phyloP scores from a whole-genome alignment of 2,329 filamentous ascomycete species.

The Trichoderma koningii region DNA sequence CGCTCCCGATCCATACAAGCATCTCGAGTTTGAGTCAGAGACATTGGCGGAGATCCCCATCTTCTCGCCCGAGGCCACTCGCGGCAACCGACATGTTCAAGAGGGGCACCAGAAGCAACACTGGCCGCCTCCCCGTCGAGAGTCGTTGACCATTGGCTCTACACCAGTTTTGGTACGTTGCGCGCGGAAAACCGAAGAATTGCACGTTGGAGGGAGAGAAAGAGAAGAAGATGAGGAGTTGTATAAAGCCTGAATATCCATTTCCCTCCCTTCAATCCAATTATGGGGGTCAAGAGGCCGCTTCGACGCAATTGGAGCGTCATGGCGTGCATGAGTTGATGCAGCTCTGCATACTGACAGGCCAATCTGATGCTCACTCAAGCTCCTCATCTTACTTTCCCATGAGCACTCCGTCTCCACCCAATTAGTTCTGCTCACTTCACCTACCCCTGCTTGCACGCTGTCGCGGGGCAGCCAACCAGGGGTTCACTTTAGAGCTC shows the following conservation, averaged over 20 bases:
- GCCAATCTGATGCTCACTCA: conserved; percentile 12
- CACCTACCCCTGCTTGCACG: conserved; percentile 24
- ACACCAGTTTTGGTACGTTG: conserved; percentile 43
- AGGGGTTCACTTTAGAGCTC: conserved; percentile 31
- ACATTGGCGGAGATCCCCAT: conserved; percentile 34
- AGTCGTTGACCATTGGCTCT: conserved; percentile 49
- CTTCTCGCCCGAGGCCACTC: conserved; percentile 33
- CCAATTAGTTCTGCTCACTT: conserved; percentile 25
- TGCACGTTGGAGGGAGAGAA: background rate
- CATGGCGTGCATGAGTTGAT: conserved; percentile 11
- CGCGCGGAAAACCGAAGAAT: background rate
- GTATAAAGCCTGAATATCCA: background rate
- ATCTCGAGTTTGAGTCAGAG: conserved; percentile 33
- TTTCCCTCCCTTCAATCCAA: background rate
- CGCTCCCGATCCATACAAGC: conserved; percentile 33
- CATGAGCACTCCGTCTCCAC: conserved; percentile 30
- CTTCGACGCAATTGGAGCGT: conserved; percentile 4
- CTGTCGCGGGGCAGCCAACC: conserved; percentile 30
- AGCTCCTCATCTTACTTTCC: conserved; percentile 18
- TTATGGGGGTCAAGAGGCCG: background rate
- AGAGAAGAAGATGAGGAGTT: background rate
- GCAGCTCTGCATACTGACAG: conserved; percentile 7
- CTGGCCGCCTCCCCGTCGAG: conserved; percentile 52
- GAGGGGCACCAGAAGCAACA: conserved; percentile 37
- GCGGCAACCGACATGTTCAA: conserved; percentile 45